These are phyloP conservation scores for Arthrobotrys iridis DNA, from an alignment of 2,329 filamentous ascomycete genomes.

Conservation along the genomic window DNA sequence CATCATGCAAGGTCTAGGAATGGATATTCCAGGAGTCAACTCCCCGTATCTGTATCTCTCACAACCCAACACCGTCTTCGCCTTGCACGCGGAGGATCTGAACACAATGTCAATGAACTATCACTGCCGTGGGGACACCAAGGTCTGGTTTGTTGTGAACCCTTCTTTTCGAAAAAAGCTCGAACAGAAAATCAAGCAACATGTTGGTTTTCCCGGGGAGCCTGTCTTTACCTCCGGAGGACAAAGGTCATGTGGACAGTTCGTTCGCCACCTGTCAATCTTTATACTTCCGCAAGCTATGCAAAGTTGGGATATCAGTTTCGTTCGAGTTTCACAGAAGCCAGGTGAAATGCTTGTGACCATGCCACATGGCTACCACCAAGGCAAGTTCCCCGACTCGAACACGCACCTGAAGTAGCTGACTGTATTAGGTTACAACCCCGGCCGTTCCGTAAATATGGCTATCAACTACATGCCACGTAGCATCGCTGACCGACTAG, in stretches of 20 bases:
- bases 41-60: background rate
- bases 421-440: too few relatives aligned
- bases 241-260: background rate
- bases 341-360: background rate
- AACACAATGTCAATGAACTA: background rate
- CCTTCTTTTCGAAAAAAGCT: background rate
- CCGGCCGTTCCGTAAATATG: too few relatives aligned
- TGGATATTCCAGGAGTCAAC: background rate
- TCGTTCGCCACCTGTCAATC: background rate
- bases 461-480: too few relatives aligned
- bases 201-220: background rate
- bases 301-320: background rate
- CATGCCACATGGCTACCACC: background rate
- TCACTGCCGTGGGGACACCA: background rate
- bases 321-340: background rate
- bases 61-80: background rate
- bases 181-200: background rate
- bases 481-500: too few relatives aligned
- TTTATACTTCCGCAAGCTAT: background rate
- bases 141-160: background rate
- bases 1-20: background rate
- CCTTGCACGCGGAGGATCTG: background rate
- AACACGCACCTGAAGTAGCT: too few relatives aligned
- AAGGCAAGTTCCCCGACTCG: background rate
- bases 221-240: background rate